Conservation (phyloP, 2,329 filamentous ascomycete species). For the Fusarium zealandicum region DNA sequence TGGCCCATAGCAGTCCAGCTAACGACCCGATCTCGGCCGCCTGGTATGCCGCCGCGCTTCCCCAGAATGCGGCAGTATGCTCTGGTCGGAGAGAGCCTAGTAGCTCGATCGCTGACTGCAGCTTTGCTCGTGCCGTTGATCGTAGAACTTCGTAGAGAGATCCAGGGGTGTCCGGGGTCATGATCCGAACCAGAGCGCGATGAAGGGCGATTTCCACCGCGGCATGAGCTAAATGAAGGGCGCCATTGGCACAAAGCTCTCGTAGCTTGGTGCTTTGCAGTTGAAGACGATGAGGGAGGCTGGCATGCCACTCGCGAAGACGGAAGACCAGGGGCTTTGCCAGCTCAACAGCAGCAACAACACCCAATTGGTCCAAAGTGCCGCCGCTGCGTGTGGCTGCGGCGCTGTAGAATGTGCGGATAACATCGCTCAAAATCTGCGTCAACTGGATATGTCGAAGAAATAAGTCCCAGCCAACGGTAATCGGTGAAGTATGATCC, state of each 20-base stretch:
- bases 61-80: constrained; percentile 56
- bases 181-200: constrained; percentile 56
- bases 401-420: constrained; percentile 56
- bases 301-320: constrained; percentile 54
- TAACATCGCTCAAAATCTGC: constrained; percentile 58
- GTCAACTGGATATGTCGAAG: constrained; percentile 59
- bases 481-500: constrained; percentile 52
- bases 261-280: constrained; percentile 52
- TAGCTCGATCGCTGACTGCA: constrained; percentile 51
- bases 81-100: constrained; percentile 53
- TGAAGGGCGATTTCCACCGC: constrained; percentile 60
- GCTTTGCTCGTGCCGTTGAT: constrained; percentile 49
- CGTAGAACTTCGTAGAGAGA: constrained; percentile 45
- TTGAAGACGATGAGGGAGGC: constrained; percentile 54
- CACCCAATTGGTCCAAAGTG: constrained; percentile 44
- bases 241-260: constrained; percentile 53
- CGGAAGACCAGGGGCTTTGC: constrained; percentile 46
- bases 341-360: constrained; percentile 45
- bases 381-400: constrained; percentile 43
- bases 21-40: constrained; percentile 53
- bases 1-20: constrained; percentile 52
- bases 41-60: constrained; percentile 53
- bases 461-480: constrained; percentile 57
- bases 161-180: constrained; percentile 44
- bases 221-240: constrained; percentile 59